Evolutionary conservation across 2,329 filamentous ascomycete species (phyloP).

Genomic region (Aureobasidium leucospermi): DNA sequence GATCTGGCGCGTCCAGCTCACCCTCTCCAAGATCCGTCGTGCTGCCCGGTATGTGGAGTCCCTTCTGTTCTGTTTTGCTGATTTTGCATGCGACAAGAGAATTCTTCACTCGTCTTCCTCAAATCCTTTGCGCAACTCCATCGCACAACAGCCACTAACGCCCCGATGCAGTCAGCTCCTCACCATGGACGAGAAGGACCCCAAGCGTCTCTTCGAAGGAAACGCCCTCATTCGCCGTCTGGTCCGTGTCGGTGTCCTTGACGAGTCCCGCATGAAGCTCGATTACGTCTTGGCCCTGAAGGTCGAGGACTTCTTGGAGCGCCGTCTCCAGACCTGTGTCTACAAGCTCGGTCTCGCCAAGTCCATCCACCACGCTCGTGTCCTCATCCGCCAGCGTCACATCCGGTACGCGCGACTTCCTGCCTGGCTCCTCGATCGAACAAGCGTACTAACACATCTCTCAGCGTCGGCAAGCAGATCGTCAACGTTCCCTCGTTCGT

Average conservation of each 20-base stretch:
- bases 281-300: slow-evolving; percentile 99
- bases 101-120: neutral
- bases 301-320: slow-evolving; percentile 99
- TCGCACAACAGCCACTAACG: neutral
- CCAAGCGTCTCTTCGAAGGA: slow-evolving; percentile 99
- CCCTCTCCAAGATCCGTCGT: slow-evolving; percentile 99
- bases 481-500: slow-evolving; percentile 99
- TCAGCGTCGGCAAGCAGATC: slow-evolving; percentile 97
- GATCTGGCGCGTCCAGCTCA: slow-evolving; percentile 99
- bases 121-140: slow-evolving; percentile 14
- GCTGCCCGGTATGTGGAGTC: slow-evolving; percentile 79
- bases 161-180: slow-evolving; percentile 78
- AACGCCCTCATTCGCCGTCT: slow-evolving; percentile 99
- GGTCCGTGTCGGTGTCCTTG: slow-evolving; percentile 97
- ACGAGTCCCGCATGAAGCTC: slow-evolving; percentile 99
- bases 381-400: slow-evolving; percentile 98
- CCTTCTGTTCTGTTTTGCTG: neutral
- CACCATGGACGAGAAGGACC: slow-evolving; percentile 99
- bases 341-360: slow-evolving; percentile 99
- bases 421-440: neutral
- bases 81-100: slow-evolving; percentile 6
- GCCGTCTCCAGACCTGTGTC: slow-evolving; percentile 98
- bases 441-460: slow-evolving; percentile 18
- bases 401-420: slow-evolving; percentile 58
- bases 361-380: slow-evolving; percentile 99